Base-by-base conservation (phyloP, 495 filamentous ascomycete species). In the Tuber borchii region DNA sequence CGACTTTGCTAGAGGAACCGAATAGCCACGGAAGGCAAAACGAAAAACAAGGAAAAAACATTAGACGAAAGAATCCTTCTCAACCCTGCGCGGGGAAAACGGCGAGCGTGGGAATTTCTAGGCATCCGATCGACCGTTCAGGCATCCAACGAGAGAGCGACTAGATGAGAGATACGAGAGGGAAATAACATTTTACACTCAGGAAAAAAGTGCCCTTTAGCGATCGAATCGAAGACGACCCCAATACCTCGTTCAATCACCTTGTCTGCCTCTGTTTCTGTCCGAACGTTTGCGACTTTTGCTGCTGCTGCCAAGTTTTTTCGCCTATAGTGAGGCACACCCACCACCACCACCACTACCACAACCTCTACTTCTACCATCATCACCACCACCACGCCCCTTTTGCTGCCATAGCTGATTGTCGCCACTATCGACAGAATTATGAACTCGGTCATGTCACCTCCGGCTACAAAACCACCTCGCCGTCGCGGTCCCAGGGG, bases 391-490 rank as follows among this genome's bases (percentile, higher is more conserved):
- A 65, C n/a, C 56, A 31, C 10, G 56, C 56, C n/a, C 10, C 56
- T 7, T 56, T 31, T 31, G 56, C 56, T 65, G 17, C 26, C 56
- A 31, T 65, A 65, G 10, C 56, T 31, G 56, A 65, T 65, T 65
- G 14, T 31, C 26, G 16, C 56, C 14, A 65, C 12, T n/a, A 31
- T 17, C 26, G 56, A 5, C n/a, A 65, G 20, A 65, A 31, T 26
- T 65, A 65, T 65, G 56, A 65, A 65, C 56, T 65, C 56, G 56
- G 56, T 65, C 56, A 65, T 65, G 56, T 65, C 56, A 65, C 56
- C 56, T 31, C 56, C 56, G 10, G 56, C 56, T 65, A 65, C 56
- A 31, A 65, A 65, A 31, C 56, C 56, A 5, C 56, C 56, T 26
- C 56, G 56, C 56, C 56, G 56, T 65, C 56, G 56, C 48, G 48